Base-by-base conservation (phyloP, 768 basidiomycete species). In the Trametes cinnabarina region DNA sequence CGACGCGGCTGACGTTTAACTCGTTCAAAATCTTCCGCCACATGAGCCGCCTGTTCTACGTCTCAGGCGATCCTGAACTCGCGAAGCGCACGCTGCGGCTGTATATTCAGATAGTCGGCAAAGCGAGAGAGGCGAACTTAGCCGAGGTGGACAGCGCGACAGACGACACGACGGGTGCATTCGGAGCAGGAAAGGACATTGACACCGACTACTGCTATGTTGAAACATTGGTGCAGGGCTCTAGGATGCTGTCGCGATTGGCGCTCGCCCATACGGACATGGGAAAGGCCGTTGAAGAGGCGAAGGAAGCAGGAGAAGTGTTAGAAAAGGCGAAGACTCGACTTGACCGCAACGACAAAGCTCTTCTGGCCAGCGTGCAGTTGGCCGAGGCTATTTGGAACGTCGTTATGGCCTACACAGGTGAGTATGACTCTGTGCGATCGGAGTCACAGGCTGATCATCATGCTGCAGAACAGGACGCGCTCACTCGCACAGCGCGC, bases 1-100 rank as follows among this genome's bases (percentile, higher is more conserved):
- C 93, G 1, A 94, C 93, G 9, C 85, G 88, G 20, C 81, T 94
- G 20, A 98, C 96, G 0, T 97, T 98, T 78, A 94, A 97, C 68
- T 95, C 92, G 0, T 88, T 88, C 58, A 83, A 86, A 9, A 76
- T 98, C 8, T 82, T 92, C 53, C 86, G 95, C 0, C 91, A 97
- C 71, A 86, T 98, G 79, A 84, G 85, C 26, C 84, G 88, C 1
- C 72, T 95, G 1, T 72, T 91, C 15, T 82, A 84, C 56, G 79
- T 83, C 12, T 77, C 81, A 0, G 84, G 83, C 9, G 86, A 87
- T 62, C 72, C 73, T 3, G 69, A 76, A 17, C 79, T 92, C 3
- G 88, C 92, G 2, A 84, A 82, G 65, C 83, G 91, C 19, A 89
- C 87, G 0, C 79, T 98, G 37, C 78, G 82, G 35, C 75, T 98